Evolutionary conservation across 2,329 filamentous ascomycete species (phyloP), one percentile per base, ranked within the genome.

Genomic region (Monilinia fructicola): DNA sequence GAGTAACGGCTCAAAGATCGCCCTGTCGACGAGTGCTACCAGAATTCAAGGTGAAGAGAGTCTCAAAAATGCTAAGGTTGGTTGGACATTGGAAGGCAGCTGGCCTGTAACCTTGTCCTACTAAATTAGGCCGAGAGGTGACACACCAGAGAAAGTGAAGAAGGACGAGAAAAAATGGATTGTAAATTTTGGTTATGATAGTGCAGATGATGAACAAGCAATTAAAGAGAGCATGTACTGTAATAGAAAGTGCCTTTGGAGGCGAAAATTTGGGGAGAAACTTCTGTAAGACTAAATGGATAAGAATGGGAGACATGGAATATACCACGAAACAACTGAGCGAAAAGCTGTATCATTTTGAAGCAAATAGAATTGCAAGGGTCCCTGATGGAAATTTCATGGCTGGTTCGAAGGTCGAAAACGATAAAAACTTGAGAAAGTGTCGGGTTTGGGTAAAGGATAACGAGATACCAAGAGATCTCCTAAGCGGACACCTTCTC

Each of bases 61-160:
- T 63, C 9, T 31, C 16, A 12, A 63, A 18, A 44, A n/a, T 16
- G 21, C 10, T 28, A 7, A 35, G 48, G 4, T n/a, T 54, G 10
- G 23, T 55, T 18, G 35, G 23, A 21, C 26, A 11, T 44, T 31
- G 60, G 26, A 60, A 61, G 3, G 64, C 44, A 28, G 42, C 40
- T 44, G 64, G 64, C 6, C 46, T 42, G 46, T 59, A 50, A 21
- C 46, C 46, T 50, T 61, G 28, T 50, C 31, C 58, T 26, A 26
- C 14, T 3, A 9, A 11, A 50, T 50, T 50, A 14, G n/a, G 31
- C 14, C 28, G 58, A 50, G 28, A 60, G 14, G n/a, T 21, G 26
- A n/a, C 40, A 35, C 18, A 31, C 3, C 42, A 14, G 14, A 50
- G 9, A 26, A 61, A 26, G 18, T 26, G 28, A n/a, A 50, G 1